phyloP scores from a whole-genome alignment of 495 filamentous ascomycete species.

The Annulohypoxylon bovei region DNA sequence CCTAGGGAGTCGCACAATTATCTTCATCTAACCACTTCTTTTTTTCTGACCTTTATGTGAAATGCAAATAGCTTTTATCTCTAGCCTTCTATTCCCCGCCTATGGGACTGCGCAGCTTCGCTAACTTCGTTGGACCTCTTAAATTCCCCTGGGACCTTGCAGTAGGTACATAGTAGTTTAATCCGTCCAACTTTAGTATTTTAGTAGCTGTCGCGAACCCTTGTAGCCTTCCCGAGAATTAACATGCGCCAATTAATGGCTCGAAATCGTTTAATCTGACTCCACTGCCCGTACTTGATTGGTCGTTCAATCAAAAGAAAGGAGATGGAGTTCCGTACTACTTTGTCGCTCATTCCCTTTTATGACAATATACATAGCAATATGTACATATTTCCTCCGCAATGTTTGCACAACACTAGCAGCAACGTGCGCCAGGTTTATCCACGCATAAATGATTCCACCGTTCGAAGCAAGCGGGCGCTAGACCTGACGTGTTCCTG shows the following conservation, averaged over 20 bases:
- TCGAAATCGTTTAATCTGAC: conserved; percentile 3
- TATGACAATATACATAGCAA: conserved; percentile 3
- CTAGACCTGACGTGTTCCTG: conserved; percentile 1
- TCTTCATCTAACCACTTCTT: neutral
- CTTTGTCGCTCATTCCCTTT: neutral
- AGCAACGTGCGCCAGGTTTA: conserved; percentile 1
- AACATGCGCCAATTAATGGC: conserved; percentile 24
- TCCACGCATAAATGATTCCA: conserved; percentile 30
- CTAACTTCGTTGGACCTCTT: conserved; percentile 11
- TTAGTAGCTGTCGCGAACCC: conserved; percentile 27
- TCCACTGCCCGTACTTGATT: conserved; percentile 19
- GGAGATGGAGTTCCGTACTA: conserved; percentile 20
- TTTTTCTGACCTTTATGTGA: neutral
- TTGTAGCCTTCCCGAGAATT: conserved; percentile 23
- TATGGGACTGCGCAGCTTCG: neutral
- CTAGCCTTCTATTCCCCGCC: neutral
- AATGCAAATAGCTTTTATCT: neutral
- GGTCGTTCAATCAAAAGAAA: conserved; percentile 26
- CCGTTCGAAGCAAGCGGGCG: neutral
- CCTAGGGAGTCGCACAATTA: neutral
- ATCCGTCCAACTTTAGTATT: conserved; percentile 19
- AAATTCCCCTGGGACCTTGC: conserved; percentile 32
- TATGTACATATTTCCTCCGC: neutral
- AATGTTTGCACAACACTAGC: conserved; percentile 12
- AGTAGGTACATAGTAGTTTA: conserved; percentile 23